Percentiles rank a stretch among this genome's conserved stretches.
Evolutionary conservation across 768 basidiomycete genomes (phyloP).

Genomic region (Leccinum subtestaceum): DNA sequence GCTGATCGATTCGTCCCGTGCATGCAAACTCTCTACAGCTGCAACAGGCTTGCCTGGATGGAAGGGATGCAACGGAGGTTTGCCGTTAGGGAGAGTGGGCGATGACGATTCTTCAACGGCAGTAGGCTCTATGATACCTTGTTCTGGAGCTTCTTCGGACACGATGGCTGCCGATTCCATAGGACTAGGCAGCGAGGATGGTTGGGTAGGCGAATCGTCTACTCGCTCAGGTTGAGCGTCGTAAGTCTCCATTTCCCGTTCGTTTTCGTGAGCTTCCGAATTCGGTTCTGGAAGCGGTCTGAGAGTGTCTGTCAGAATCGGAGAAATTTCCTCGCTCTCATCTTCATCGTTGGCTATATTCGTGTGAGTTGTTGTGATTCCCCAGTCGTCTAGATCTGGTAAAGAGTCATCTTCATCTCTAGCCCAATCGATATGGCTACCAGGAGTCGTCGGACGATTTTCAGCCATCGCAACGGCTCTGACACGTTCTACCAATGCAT

Average conservation of each 20-base stretch:
- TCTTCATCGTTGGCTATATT: slow-evolving; percentile 26
- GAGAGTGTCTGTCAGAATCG: slow-evolving; percentile 63
- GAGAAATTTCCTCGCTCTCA: slow-evolving; percentile 52
- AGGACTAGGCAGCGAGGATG: slow-evolving; percentile 7
- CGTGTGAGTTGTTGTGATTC: slow-evolving; percentile 48
- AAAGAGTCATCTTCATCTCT: slow-evolving; percentile 79
- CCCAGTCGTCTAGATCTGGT: slow-evolving; percentile 87
- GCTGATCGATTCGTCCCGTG: slow-evolving; percentile 13
- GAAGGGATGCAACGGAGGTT: slow-evolving; percentile 41
- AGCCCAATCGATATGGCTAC: slow-evolving; percentile 87
- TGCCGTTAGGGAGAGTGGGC: slow-evolving; percentile 13
- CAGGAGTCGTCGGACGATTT: slow-evolving; percentile 64
- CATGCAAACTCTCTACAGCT: slow-evolving; percentile 16
- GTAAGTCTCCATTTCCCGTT: slow-evolving; percentile 24
- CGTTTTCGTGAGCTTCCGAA: slow-evolving; percentile 23
- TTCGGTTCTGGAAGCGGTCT: slow-evolving; percentile 54
- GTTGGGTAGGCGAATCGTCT: slow-evolving; percentile 8
- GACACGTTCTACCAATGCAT: slow-evolving; percentile 76
- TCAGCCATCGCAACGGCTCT: slow-evolving; percentile 70
- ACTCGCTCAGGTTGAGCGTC: slow-evolving; percentile 6
- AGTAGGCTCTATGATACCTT: slow-evolving; percentile 14
- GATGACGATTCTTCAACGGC: slow-evolving; percentile 8
- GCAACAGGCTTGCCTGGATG: slow-evolving; percentile 46
- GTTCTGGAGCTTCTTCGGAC: slow-evolving; percentile 17
- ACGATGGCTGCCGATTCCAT: not conserved